phyloP scores from a whole-genome alignment of 1,284 basidiomycete genomes.

The Jaminaea rosea region DNA sequence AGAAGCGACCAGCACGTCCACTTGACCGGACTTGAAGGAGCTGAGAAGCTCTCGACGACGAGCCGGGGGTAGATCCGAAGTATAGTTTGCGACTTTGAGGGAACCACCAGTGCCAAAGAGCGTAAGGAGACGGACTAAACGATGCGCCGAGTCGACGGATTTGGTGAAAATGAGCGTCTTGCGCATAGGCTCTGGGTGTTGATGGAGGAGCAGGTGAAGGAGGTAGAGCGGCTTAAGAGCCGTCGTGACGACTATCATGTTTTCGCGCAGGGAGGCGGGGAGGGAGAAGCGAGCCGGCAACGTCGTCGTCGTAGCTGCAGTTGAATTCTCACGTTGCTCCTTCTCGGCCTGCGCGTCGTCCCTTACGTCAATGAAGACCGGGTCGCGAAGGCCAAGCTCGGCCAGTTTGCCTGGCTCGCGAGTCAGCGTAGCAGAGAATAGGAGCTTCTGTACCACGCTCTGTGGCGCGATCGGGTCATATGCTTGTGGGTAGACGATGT shows the following conservation, averaged over 20 bases:
- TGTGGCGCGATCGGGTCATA: neutral
- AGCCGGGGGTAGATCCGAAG: slow-evolving; percentile 67
- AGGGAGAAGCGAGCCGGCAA: slow-evolving; percentile 29
- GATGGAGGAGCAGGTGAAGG: slow-evolving; percentile 62
- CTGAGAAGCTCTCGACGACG: slow-evolving; percentile 72
- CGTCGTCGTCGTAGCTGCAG: slow-evolving; percentile 57
- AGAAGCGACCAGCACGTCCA: slow-evolving; percentile 83
- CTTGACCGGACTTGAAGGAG: slow-evolving; percentile 68
- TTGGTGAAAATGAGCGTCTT: slow-evolving; percentile 91
- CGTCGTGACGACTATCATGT: slow-evolving; percentile 72
- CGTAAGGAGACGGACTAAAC: slow-evolving; percentile 72
- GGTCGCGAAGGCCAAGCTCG: slow-evolving; percentile 66
- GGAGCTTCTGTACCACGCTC: slow-evolving; percentile 70
- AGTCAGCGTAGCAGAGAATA: slow-evolving; percentile 94
- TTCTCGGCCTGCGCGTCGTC: slow-evolving; percentile 41
- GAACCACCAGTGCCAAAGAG: slow-evolving; percentile 58
- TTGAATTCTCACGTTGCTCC: slow-evolving; percentile 46
- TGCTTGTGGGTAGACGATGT: neutral
- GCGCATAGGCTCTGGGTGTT: slow-evolving; percentile 48
- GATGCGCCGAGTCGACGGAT: slow-evolving; percentile 76
- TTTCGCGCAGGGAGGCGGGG: slow-evolving; percentile 44
- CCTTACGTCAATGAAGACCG: slow-evolving; percentile 82
- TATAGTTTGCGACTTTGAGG: slow-evolving; percentile 54
- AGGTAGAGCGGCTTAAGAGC: slow-evolving; percentile 79
- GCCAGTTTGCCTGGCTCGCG: slow-evolving; percentile 85